phyloP scores from a whole-genome alignment of 495 filamentous ascomycete species.

The Penicillium antarcticum region DNA sequence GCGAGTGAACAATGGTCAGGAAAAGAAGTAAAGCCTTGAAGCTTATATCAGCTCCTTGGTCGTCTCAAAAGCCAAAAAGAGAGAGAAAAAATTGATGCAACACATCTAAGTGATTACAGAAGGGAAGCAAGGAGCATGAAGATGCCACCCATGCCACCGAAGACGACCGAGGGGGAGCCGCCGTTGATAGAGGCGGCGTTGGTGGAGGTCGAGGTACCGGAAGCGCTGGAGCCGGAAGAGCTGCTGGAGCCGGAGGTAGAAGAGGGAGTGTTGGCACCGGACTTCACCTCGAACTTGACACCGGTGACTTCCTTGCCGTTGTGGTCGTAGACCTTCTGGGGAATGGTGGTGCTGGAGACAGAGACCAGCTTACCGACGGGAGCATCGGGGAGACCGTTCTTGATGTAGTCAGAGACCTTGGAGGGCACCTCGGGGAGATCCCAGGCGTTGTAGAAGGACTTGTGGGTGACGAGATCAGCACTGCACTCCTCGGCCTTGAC shows the following conservation, averaged over 20 bases:
- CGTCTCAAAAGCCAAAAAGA: background rate
- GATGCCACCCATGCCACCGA: slow-evolving; percentile 22
- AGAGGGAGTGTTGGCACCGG: slow-evolving; percentile 39
- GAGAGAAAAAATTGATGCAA: background rate
- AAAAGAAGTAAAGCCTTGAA: background rate
- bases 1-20: background rate
- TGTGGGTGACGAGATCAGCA: slow-evolving; percentile 55
- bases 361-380: slow-evolving; percentile 54
- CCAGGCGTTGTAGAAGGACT: slow-evolving; percentile 70
- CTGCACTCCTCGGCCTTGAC: slow-evolving; percentile 57
- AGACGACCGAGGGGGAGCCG: slow-evolving; percentile 17
- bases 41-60: background rate
- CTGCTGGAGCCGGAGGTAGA: slow-evolving; percentile 12
- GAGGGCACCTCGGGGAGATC: slow-evolving; percentile 58
- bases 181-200: slow-evolving; percentile 21
- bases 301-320: slow-evolving; percentile 50
- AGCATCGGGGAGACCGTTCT: slow-evolving; percentile 51
- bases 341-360: slow-evolving; percentile 51
- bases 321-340: slow-evolving; percentile 51
- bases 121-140: slow-evolving; percentile 29
- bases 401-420: slow-evolving; percentile 50
- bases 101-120: slow-evolving; percentile 8
- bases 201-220: slow-evolving; percentile 29
- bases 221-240: slow-evolving; percentile 36
- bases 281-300: slow-evolving; percentile 51